Conservation (phyloP, 768 basidiomycete genomes). For the Lentinula boryana region DNA sequence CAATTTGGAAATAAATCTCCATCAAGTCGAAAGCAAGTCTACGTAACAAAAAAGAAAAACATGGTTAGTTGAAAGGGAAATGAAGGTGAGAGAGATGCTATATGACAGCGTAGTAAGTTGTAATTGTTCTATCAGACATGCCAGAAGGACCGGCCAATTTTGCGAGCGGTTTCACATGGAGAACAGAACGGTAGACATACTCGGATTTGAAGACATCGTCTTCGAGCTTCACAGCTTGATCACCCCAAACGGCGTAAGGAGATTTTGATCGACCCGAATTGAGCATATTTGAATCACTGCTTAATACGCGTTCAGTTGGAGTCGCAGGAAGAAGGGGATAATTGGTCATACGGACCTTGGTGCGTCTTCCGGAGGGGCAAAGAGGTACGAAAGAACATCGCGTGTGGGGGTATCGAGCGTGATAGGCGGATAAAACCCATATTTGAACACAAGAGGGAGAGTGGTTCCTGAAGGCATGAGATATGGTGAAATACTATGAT, state of each 20-base stretch:
- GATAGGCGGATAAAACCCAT: conserved; percentile 46
- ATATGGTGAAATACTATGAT: conserved; percentile 12
- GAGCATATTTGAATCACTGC: conserved; percentile 34
- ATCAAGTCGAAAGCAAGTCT: conserved; percentile 92
- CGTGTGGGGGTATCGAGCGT: conserved; percentile 56
- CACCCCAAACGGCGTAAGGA: conserved; percentile 68
- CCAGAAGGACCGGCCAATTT: conserved; percentile 19
- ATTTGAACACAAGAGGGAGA: conserved; percentile 38
- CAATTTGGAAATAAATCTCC: conserved; percentile 92
- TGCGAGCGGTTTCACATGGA: conserved; percentile 23
- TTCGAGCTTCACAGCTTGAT: conserved; percentile 64
- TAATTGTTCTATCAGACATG: conserved; percentile 14
- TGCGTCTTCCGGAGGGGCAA: conserved; percentile 63
- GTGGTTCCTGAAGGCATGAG: conserved; percentile 12
- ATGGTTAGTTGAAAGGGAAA: conserved; percentile 17
- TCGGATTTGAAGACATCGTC: conserved; percentile 73
- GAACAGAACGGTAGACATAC: conserved; percentile 46
- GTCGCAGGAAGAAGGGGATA: neutral
- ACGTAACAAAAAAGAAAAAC: conserved; percentile 12
- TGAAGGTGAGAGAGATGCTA: conserved; percentile 14
- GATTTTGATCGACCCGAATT: conserved; percentile 31
- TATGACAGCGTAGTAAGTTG: conserved; percentile 10
- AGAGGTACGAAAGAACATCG: conserved; percentile 65
- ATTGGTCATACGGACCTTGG: conserved; percentile 28
- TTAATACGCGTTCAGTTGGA: neutral